These are phyloP conservation scores for Candida bentonensis DNA, from an alignment of 805 yeast genomes.

Conservation along the genomic window DNA sequence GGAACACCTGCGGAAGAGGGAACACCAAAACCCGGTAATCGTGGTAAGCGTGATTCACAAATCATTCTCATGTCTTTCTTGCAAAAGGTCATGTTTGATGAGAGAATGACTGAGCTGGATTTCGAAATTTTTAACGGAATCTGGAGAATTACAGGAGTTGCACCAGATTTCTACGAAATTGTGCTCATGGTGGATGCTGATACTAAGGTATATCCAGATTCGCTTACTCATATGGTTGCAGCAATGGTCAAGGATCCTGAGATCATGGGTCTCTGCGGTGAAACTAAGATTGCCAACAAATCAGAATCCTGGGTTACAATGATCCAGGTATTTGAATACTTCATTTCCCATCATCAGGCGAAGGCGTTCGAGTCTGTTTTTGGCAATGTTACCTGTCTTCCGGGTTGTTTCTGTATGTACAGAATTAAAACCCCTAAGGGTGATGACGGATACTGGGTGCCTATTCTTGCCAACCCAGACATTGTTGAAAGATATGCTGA, in stretches of 20 bases:
- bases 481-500: conserved; percentile 85
- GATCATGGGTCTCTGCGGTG: conserved; percentile 91
- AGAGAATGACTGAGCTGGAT: conserved; percentile 86
- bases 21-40: conserved; percentile 71
- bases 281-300: conserved; percentile 81
- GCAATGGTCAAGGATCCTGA: conserved; percentile 77
- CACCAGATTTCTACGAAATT: conserved; percentile 70
- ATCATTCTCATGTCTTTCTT: conserved; percentile 80
- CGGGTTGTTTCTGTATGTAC: conserved; percentile 90
- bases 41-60: conserved; percentile 94
- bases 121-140: conserved; percentile 60
- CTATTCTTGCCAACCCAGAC: conserved; percentile 83
- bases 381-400: conserved; percentile 89
- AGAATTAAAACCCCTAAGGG: conserved; percentile 86
- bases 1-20: conserved; percentile 67
- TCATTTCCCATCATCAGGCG: conserved; percentile 85
- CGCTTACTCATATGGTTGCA: conserved; percentile 79
- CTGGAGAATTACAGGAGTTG: conserved; percentile 73
- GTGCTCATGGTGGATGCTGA: conserved; percentile 93
- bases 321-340: conserved; percentile 87
- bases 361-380: conserved; percentile 92
- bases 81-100: conserved; percentile 79
- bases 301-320: conserved; percentile 77
- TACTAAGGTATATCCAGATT: conserved; percentile 76
- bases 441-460: conserved; percentile 73